These are phyloP conservation scores for Venturia pyrina DNA, from an alignment of 2,329 filamentous ascomycete species.

Conservation along the genomic window DNA sequence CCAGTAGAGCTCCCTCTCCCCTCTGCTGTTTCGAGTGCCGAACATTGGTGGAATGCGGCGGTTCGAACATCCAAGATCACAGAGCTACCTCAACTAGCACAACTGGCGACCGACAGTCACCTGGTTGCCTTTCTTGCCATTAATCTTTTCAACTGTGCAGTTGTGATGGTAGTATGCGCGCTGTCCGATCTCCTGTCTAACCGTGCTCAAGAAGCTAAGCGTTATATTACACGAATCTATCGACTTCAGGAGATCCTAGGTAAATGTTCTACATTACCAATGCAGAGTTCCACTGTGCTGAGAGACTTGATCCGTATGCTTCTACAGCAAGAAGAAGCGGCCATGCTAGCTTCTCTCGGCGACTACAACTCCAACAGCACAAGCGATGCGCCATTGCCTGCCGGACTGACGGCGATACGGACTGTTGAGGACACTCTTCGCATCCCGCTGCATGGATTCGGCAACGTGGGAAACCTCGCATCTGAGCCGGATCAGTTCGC, in stretches of 20 bases:
- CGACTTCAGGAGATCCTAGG: conserved; percentile 30
- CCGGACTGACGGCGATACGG: neutral
- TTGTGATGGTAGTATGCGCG: conserved; percentile 34
- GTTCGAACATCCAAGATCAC: conserved; percentile 30
- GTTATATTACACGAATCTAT: conserved; percentile 33
- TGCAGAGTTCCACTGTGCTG: conserved; percentile 22
- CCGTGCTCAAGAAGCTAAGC: conserved; percentile 32
- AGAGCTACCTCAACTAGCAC: conserved; percentile 24
- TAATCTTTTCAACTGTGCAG: conserved; percentile 36
- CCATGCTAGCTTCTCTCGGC: neutral
- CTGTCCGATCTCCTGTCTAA: conserved; percentile 34
- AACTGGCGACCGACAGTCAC: conserved; percentile 33
- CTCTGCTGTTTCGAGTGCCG: conserved; percentile 18
- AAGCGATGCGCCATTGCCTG: neutral
- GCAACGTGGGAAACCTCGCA: neutral
- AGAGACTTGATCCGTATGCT: conserved; percentile 16
- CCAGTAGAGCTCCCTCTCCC: conserved; percentile 7
- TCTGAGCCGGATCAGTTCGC: neutral
- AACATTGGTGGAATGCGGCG: conserved; percentile 30
- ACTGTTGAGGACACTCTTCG: neutral
- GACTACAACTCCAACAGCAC: neutral
- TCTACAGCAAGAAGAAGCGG: neutral
- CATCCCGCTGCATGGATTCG: neutral
- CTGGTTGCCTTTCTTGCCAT: conserved; percentile 35
- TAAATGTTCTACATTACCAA: conserved; percentile 25